Percentiles rank a stretch among this genome's conserved stretches.
These are phyloP conservation scores for Senna tora DNA, from an alignment of 306 rosid genomes.

Conservation along the genomic window DNA sequence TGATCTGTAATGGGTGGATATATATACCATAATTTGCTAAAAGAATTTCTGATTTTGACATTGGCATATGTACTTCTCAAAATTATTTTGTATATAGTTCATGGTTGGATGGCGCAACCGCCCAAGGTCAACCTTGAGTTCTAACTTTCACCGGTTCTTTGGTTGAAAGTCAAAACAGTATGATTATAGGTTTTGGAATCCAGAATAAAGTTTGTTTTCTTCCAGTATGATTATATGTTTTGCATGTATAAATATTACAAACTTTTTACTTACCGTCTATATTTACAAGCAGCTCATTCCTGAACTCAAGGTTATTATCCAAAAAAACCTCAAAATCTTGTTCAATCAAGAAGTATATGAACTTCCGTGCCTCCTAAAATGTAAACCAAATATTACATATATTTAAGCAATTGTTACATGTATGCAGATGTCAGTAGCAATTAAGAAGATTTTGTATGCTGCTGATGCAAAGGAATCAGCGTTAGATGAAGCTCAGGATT, in stretches of 20 bases:
- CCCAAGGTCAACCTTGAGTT: conserved; percentile 12
- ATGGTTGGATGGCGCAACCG: conserved; percentile 21
- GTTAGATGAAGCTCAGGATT: conserved; percentile 83
- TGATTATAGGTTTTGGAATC: neutral
- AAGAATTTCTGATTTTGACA: conserved; percentile 28
- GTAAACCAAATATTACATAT: neutral
- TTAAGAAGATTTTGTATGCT: conserved; percentile 92
- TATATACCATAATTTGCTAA: neutral
- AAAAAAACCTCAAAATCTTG: neutral
- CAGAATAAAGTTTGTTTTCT: neutral
- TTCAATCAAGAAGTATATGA: neutral
- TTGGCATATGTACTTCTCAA: neutral
- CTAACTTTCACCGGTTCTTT: neutral
- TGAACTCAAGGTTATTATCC: neutral
- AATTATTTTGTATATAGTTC: conserved; percentile 19
- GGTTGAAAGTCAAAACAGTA: neutral
- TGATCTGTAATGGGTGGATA: conserved; percentile 12
- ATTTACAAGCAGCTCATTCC: neutral
- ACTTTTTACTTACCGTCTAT: neutral
- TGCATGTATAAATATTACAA: neutral
- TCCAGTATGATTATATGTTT: neutral
- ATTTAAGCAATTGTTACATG: conserved; percentile 11
- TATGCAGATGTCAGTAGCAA: conserved; percentile 80
- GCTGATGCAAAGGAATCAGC: conserved; percentile 90
- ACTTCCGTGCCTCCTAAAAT: neutral